Conservation (phyloP, 768 basidiomycete genomes). For the Termitomyces sp. region DNA sequence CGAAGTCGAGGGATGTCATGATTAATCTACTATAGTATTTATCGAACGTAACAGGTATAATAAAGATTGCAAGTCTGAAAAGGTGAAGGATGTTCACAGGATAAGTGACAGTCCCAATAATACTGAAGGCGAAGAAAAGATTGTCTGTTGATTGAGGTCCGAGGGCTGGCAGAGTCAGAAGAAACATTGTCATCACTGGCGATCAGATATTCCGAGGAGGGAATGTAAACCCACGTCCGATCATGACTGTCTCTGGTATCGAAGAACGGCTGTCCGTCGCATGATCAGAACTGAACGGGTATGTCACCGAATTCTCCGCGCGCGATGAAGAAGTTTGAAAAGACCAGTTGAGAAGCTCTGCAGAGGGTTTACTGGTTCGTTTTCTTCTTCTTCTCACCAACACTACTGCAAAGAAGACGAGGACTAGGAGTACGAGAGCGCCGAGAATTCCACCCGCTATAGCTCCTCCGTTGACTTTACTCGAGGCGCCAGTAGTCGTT, state of each 20-base stretch:
- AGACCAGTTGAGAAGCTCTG: conserved; percentile 41
- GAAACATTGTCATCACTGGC: neutral
- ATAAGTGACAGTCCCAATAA: neutral
- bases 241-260: neutral
- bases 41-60: neutral
- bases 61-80: too few species aligned
- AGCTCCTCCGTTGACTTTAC: conserved; percentile 30
- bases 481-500: conserved; percentile 7
- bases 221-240: neutral
- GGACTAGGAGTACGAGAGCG: conserved; percentile 32
- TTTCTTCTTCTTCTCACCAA: conserved; percentile 35
- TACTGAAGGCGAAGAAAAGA: neutral
- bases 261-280: neutral
- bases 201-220: neutral
- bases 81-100: neutral
- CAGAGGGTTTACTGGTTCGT: conserved; percentile 46
- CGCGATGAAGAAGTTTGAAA: neutral
- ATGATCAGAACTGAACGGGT: conserved; percentile 1
- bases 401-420: conserved; percentile 27
- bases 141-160: neutral
- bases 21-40: neutral
- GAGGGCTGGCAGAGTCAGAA: neutral
- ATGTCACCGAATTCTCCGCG: neutral
- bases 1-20: neutral
- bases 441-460: conserved; percentile 54